phyloP scores from a whole-genome alignment of 495 filamentous ascomycete species.

The Podospora australis region DNA sequence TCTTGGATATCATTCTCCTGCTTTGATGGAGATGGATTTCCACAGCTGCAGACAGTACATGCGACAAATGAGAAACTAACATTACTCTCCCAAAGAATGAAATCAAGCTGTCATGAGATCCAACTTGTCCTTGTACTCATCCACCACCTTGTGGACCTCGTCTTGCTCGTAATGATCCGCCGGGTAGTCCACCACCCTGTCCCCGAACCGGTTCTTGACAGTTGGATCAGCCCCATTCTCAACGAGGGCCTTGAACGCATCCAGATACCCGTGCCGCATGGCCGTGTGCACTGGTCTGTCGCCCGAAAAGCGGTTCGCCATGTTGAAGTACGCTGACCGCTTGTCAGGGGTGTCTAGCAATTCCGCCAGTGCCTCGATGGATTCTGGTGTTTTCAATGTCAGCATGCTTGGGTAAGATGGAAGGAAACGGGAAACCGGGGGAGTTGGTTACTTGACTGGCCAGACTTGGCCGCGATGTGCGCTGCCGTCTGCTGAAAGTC shows the following conservation, averaged over 20 bases:
- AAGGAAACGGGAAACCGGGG: background rate
- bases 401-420: background rate
- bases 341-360: conserved; percentile 15
- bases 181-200: conserved; percentile 19
- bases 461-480: conserved; percentile 25
- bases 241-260: conserved; percentile 19
- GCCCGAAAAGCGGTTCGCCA: conserved; percentile 25
- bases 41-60: background rate
- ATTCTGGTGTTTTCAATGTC: conserved; percentile 10
- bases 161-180: conserved; percentile 22
- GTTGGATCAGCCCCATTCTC: conserved; percentile 24
- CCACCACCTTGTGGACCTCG: conserved; percentile 20
- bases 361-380: conserved; percentile 20
- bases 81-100: background rate
- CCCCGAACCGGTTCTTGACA: conserved; percentile 26
- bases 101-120: background rate
- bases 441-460: conserved; percentile 19
- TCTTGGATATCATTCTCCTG: too few species aligned
- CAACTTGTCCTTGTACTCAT: conserved; percentile 8
- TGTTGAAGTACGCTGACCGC: conserved; percentile 20
- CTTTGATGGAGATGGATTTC: too few species aligned
- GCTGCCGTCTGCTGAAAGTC: conserved; percentile 28
- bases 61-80: background rate
- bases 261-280: conserved; percentile 23
- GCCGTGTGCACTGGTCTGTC: conserved; percentile 26